phyloP scores from a whole-genome alignment of 2,329 filamentous ascomycete species.

The Akanthomyces uredinophilus region DNA sequence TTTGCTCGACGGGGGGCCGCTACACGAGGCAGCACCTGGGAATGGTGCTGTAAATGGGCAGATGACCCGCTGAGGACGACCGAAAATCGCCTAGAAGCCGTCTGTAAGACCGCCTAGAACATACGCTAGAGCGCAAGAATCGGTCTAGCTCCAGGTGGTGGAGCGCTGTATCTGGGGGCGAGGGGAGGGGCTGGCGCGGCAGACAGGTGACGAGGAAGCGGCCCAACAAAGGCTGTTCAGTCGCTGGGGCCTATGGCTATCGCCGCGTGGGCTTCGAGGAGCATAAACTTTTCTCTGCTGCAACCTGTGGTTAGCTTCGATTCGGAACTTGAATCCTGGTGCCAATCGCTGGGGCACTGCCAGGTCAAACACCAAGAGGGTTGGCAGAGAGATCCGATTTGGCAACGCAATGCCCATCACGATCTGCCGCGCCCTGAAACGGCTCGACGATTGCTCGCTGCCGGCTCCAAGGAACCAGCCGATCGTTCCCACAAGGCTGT shows the following conservation, averaged over 20 bases:
- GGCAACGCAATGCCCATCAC: not conserved
- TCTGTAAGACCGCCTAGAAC: not conserved
- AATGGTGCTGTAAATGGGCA: not conserved
- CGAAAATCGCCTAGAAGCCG: not conserved
- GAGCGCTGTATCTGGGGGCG: not conserved
- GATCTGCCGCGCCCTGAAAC: not conserved
- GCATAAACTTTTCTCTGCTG: too few relatives aligned
- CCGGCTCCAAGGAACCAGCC: not conserved
- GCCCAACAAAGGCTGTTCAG: not conserved
- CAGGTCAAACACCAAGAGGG: too few relatives aligned
- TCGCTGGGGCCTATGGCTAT: too few relatives aligned
- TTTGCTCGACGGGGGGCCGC: not conserved
- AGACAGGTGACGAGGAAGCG: not conserved
- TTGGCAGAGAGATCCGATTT: too few relatives aligned
- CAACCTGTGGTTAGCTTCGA: too few relatives aligned
- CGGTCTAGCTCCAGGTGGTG: not conserved
- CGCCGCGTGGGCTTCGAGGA: too few relatives aligned
- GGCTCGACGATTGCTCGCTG: not conserved
- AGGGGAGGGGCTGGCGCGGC: not conserved
- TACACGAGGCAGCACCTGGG: not conserved
- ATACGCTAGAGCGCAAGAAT: not conserved
- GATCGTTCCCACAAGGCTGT: not conserved
- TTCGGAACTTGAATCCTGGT: too few relatives aligned
- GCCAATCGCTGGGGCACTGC: too few relatives aligned
- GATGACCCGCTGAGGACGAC: not conserved